These are phyloP conservation scores for Penicillium coprophilum DNA, from an alignment of 495 filamentous ascomycete species.

Conservation along the genomic window DNA sequence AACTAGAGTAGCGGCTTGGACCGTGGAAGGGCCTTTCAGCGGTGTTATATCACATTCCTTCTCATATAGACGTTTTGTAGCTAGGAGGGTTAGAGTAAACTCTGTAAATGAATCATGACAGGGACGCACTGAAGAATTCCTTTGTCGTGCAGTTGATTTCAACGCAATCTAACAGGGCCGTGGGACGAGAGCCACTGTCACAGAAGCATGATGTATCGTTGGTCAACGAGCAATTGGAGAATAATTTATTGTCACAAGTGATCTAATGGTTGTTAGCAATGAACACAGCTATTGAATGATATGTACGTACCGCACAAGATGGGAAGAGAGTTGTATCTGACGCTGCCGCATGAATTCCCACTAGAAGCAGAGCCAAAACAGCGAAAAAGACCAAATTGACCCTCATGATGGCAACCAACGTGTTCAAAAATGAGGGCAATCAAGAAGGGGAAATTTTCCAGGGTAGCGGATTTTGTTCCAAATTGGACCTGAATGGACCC, in stretches of 20 bases:
- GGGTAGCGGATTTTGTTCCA: slow-evolving; percentile 4
- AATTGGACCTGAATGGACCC: slow-evolving; percentile 6
- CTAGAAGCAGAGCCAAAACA: slow-evolving; percentile 12
- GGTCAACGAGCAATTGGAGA: slow-evolving; percentile 14
- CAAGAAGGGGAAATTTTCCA: not conserved
- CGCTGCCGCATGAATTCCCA: slow-evolving; percentile 2
- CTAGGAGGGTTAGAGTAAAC: slow-evolving; percentile 15
- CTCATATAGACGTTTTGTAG: slow-evolving; percentile 21
- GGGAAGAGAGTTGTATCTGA: slow-evolving; percentile 4
- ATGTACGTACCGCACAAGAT: slow-evolving; percentile 16
- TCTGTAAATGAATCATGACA: not conserved
- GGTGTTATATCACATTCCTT: slow-evolving; percentile 22
- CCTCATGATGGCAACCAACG: slow-evolving; percentile 8
- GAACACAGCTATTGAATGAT: no score
- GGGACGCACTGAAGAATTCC: slow-evolving; percentile 24
- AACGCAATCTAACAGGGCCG: slow-evolving; percentile 14
- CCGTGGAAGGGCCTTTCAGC: slow-evolving; percentile 12
- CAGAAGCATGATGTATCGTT: slow-evolving; percentile 19
- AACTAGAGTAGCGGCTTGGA: slow-evolving; percentile 17
- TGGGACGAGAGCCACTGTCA: slow-evolving; percentile 7
- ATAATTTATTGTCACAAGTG: slow-evolving; percentile 10
- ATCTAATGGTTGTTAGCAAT: slow-evolving; percentile 1
- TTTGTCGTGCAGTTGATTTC: slow-evolving; percentile 18
- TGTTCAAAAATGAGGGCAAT: not conserved
- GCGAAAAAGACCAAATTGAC: slow-evolving; percentile 5